Evolutionary conservation across 2,329 filamentous ascomycete species (phyloP).

Genomic region (Claviceps lovelessii): DNA sequence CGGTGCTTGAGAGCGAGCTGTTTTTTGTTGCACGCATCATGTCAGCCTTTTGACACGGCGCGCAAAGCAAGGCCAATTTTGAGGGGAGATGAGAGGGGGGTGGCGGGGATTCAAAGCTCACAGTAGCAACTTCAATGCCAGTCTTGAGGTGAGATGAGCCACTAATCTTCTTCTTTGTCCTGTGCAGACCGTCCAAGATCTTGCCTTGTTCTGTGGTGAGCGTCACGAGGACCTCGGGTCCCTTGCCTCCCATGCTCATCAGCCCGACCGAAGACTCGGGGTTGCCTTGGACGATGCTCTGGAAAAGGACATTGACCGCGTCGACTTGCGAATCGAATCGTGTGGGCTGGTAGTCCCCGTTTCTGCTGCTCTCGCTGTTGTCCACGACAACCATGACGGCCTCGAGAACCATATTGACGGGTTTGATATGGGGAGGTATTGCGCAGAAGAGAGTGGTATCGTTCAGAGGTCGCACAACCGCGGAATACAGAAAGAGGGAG

Average conservation of each 20-base stretch:
- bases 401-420: slow-evolving; percentile 85
- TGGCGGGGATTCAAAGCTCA: slow-evolving; percentile 37
- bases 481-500: too few species aligned
- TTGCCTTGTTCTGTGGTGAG: slow-evolving; percentile 93
- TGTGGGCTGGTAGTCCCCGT: slow-evolving; percentile 83
- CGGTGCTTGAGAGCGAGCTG: slow-evolving; percentile 94
- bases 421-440: slow-evolving; percentile 10
- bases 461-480: neutral
- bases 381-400: slow-evolving; percentile 99
- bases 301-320: slow-evolving; percentile 88
- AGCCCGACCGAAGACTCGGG: slow-evolving; percentile 93
- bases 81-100: too few species aligned
- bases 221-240: slow-evolving; percentile 93
- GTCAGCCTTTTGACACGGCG: neutral
- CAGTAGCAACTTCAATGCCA: slow-evolving; percentile 85
- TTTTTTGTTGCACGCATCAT: slow-evolving; percentile 24
- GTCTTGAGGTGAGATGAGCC: slow-evolving; percentile 80
- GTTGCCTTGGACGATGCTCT: slow-evolving; percentile 86
- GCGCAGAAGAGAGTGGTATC: neutral
- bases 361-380: slow-evolving; percentile 97
- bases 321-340: slow-evolving; percentile 94
- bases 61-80: neutral
- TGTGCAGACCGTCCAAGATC: slow-evolving; percentile 81
- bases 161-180: slow-evolving; percentile 80
- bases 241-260: slow-evolving; percentile 97